phyloP scores from a whole-genome alignment of 2,329 filamentous ascomycete species.

The Cladosporium cucumerinum region DNA sequence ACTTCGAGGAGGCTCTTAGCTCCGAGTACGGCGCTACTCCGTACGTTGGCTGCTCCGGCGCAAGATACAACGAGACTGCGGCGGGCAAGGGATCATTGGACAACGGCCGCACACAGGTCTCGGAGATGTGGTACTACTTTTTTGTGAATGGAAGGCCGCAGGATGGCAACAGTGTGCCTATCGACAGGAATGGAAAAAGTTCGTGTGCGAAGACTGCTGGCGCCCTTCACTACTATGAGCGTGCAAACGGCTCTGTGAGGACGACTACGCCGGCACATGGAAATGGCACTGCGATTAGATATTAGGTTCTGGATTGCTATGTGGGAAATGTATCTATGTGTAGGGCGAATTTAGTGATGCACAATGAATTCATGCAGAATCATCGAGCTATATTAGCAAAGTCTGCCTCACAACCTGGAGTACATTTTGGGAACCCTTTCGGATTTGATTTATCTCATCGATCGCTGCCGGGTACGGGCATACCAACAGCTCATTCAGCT shows the following conservation, averaged over 20 bases:
- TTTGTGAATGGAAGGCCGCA: slow-evolving; percentile 58
- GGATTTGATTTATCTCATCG: not conserved
- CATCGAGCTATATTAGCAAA: not conserved
- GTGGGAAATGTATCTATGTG: not conserved
- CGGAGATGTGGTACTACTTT: slow-evolving; percentile 66
- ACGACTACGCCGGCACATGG: not conserved
- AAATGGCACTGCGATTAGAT: not conserved
- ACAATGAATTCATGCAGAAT: not conserved
- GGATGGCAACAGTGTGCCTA: slow-evolving; percentile 46
- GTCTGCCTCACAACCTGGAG: not conserved
- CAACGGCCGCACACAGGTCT: slow-evolving; percentile 55
- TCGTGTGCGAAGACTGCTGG: slow-evolving; percentile 55
- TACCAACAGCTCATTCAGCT: not conserved
- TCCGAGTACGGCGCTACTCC: slow-evolving; percentile 53
- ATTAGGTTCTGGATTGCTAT: not conserved
- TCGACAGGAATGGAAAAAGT: slow-evolving; percentile 49
- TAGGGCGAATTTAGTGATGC: not conserved
- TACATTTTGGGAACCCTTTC: not conserved
- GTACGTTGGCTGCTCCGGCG: slow-evolving; percentile 61
- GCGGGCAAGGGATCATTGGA: slow-evolving; percentile 54
- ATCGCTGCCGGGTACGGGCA: not conserved
- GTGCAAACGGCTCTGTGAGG: slow-evolving; percentile 13
- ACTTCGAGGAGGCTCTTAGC: slow-evolving; percentile 52
- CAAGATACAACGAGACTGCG: slow-evolving; percentile 58
- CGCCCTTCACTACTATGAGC: slow-evolving; percentile 55